These are phyloP conservation scores for Colletotrichum sp. DNA, from an alignment of 2,329 filamentous ascomycete genomes.

Conservation along the genomic window DNA sequence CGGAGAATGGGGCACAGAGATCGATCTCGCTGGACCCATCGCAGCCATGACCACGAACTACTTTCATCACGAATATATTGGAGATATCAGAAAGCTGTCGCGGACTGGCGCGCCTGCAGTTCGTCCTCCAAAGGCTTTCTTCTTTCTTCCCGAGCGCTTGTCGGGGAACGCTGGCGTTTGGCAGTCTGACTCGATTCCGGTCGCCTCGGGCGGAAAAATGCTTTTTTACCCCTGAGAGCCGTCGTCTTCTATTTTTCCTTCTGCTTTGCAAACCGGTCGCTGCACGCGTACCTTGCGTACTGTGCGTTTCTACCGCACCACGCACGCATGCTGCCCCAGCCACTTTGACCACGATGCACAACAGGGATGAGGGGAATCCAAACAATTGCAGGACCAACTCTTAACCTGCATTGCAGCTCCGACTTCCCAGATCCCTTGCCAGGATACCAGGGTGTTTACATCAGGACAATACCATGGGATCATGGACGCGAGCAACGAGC, in stretches of 20 bases:
- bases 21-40: conserved; percentile 19
- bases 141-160: not conserved
- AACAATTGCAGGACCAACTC: conserved; percentile 3
- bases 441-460: not conserved
- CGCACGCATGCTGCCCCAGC: conserved; percentile 1
- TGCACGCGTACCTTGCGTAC: not conserved
- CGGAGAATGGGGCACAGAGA: conserved; percentile 20
- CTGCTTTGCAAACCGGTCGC: not conserved
- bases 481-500: not conserved
- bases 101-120: not conserved
- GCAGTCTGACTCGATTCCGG: not conserved
- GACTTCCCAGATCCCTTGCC: not conserved
- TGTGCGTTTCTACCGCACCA: not conserved
- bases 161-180: not conserved
- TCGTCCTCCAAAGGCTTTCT: not conserved
- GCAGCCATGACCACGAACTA: conserved; percentile 7
- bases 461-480: not conserved
- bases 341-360: conserved; percentile 1
- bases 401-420: not conserved
- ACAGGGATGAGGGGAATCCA: conserved; percentile 13
- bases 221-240: not conserved
- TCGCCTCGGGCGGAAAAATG: conserved; percentile 7
- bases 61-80: not conserved
- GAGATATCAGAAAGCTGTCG: not conserved
- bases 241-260: not conserved